phyloP scores from a whole-genome alignment of 2,329 filamentous ascomycete genomes.

The Davidsoniella virescens region DNA sequence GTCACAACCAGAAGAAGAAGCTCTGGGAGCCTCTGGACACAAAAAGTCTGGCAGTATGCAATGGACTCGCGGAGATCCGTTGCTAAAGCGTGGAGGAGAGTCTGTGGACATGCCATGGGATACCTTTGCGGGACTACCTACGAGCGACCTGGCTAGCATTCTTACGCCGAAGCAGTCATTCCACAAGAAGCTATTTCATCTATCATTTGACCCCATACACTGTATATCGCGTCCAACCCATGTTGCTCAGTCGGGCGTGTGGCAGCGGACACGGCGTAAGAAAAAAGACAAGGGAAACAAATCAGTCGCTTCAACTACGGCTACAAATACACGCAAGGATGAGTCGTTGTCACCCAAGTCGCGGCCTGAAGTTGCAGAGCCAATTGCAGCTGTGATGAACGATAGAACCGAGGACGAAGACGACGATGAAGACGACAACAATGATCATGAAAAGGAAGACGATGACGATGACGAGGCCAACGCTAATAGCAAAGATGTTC shows the following conservation, averaged over 20 bases:
- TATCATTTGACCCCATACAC: slow-evolving; percentile 62
- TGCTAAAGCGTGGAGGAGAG: slow-evolving; percentile 32
- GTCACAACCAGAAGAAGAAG: slow-evolving; percentile 22
- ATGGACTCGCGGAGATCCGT: slow-evolving; percentile 23
- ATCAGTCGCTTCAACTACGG: slow-evolving; percentile 19
- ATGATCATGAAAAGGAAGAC: slow-evolving; percentile 20
- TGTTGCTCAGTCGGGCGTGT: slow-evolving; percentile 60
- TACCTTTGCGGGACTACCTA: slow-evolving; percentile 54
- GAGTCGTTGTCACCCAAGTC: slow-evolving; percentile 10
- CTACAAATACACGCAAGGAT: slow-evolving; percentile 14
- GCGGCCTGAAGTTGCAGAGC: slow-evolving; percentile 6
- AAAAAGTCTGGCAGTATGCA: slow-evolving; percentile 15
- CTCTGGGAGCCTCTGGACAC: slow-evolving; percentile 15
- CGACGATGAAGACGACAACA: slow-evolving; percentile 12
- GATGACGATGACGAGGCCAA: slow-evolving; percentile 15
- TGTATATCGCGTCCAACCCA: slow-evolving; percentile 76
- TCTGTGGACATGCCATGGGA: slow-evolving; percentile 49
- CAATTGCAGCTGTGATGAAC: slow-evolving; percentile 13
- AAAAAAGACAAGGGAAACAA: slow-evolving; percentile 21
- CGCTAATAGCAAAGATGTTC: too few species aligned
- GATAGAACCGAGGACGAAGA: slow-evolving; percentile 16
- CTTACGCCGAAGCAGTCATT: slow-evolving; percentile 59
- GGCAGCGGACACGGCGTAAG: slow-evolving; percentile 35
- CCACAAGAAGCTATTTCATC: slow-evolving; percentile 68
- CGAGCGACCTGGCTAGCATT: slow-evolving; percentile 65